A percentile compares a stretch with the other conserved stretches of the same genome.
Evolutionary conservation across 2,329 filamentous ascomycete genomes (phyloP).

Genomic region (Talaromyces pinophilus): DNA sequence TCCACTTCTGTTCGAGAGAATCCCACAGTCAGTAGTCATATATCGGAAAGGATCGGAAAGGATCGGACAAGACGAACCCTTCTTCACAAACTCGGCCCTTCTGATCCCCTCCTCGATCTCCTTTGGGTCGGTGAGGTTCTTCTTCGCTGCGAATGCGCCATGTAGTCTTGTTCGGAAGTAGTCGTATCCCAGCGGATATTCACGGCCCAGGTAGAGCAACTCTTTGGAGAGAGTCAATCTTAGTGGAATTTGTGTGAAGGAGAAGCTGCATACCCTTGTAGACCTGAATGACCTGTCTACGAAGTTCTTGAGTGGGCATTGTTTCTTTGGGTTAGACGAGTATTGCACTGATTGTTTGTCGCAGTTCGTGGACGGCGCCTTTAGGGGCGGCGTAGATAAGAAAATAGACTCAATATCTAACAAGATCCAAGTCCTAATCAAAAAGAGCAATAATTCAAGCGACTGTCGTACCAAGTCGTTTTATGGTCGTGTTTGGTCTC

Average conservation of each 20-base stretch:
- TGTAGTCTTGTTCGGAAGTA: conserved; percentile 84
- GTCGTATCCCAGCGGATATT: conserved; percentile 80
- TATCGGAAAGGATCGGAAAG: no score
- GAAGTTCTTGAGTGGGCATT: conserved; percentile 60
- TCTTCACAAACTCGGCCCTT: conserved; percentile 84
- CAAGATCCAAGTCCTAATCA: no score
- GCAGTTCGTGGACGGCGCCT: no score
- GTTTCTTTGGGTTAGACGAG: not conserved
- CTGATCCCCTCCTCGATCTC: conserved; percentile 75
- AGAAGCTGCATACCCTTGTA: conserved; percentile 70
- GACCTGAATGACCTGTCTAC: conserved; percentile 76
- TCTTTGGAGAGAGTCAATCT: conserved; percentile 47
- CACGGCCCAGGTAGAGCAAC: conserved; percentile 77
- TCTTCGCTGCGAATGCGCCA: conserved; percentile 78
- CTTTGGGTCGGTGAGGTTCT: conserved; percentile 67
- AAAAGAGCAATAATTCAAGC: no score
- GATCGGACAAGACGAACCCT: conserved; percentile 58
- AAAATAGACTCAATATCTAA: no score
- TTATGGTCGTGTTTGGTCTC: no score
- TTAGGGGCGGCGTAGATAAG: no score
- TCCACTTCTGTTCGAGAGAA: conserved; percentile 69
- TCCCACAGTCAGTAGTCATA: not conserved
- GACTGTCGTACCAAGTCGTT: no score
- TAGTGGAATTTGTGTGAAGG: no score
- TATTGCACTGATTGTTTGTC: no score